These are phyloP conservation scores for Clarireedia paspali DNA, from an alignment of 2,329 filamentous ascomycete genomes.

Conservation along the genomic window DNA sequence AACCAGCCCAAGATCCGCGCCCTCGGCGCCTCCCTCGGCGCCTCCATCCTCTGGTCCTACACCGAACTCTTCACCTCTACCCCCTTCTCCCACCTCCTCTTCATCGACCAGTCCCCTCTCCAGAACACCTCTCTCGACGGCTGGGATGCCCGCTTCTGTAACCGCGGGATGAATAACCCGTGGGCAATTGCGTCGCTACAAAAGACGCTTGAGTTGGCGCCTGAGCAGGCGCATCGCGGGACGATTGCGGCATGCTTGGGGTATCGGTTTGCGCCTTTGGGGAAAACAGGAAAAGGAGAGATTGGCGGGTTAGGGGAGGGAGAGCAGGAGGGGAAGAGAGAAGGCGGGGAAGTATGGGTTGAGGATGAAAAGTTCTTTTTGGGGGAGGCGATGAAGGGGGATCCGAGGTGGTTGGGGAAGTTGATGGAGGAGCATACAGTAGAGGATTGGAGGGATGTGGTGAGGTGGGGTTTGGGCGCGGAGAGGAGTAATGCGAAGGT, in stretches of 20 bases:
- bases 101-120: conserved; percentile 28
- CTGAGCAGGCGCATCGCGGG: conserved; percentile 21
- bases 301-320: background rate
- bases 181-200: conserved; percentile 22
- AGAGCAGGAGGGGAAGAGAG: background rate
- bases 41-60: conserved; percentile 28
- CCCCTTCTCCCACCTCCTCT: conserved; percentile 24
- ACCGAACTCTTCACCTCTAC: conserved; percentile 25
- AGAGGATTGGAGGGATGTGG: conserved; percentile 26
- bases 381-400: conserved; percentile 23
- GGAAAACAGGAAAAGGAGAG: background rate
- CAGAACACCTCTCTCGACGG: conserved; percentile 23
- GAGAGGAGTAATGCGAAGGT: conserved; percentile 18
- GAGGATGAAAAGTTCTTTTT: conserved; percentile 27
- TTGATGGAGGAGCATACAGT: conserved; percentile 30
- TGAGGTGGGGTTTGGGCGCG: conserved; percentile 19
- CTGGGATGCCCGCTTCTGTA: conserved; percentile 25
- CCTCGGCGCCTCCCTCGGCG: conserved; percentile 28
- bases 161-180: conserved; percentile 26
- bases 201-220: conserved; percentile 18
- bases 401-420: conserved; percentile 25
- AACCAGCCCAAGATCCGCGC: conserved; percentile 12
- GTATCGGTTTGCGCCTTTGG: conserved; percentile 22
- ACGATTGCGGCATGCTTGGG: conserved; percentile 26
- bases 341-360: background rate